Base-by-base conservation (phyloP, 2,329 filamentous ascomycete species). In the Colletotrichum eleusines region DNA sequence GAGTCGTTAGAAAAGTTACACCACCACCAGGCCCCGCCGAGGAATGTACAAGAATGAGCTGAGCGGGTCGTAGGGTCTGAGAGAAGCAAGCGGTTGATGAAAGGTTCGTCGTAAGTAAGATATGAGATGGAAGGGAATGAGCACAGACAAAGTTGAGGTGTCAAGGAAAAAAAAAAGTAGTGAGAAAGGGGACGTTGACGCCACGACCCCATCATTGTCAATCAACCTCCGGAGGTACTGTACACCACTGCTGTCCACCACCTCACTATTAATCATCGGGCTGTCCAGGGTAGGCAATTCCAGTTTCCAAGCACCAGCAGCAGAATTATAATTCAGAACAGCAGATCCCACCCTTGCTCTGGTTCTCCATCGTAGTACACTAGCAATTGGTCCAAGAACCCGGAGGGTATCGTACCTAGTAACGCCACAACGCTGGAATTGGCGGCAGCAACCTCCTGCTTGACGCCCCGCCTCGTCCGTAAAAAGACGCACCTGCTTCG, bases 401-500 rank as follows among this genome's bases (percentile, higher is more conserved):
- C 38, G 51, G 51, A 55, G 38, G 42, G 53, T 63, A 67, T 71
- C 63, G n/a, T 50, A 16, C 48, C n/a, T n/a, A n/a, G n/a, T 67
- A 67, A 71, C 63, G 66, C 66, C 66, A 65, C 54, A 33, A 54
- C 51, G 11, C 18, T 54, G 51, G 31, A 35, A 38, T 20, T 38
- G 54, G 61, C 35, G 28, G 40, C 66, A 42, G 38, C 66, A 42
- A 54, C 62, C 66, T 69, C 54, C 62, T 54, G 55, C 48, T 57
- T 18, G 51, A 67, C 61, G 48, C 63, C 68, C 68, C 68, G 63
- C 68, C 68, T 57, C 53, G 57, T 65, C 68, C 38, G 68, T 62
- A 67, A 71, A 70, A 71, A 71, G 68, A 71, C 68, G 63, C 68
- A 71, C 68, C 63, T 71, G 68, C 68, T 67, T 58, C 42, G 55